Conservation (phyloP, 106 monocot genomes). For the Hemerocallis citrina region DNA sequence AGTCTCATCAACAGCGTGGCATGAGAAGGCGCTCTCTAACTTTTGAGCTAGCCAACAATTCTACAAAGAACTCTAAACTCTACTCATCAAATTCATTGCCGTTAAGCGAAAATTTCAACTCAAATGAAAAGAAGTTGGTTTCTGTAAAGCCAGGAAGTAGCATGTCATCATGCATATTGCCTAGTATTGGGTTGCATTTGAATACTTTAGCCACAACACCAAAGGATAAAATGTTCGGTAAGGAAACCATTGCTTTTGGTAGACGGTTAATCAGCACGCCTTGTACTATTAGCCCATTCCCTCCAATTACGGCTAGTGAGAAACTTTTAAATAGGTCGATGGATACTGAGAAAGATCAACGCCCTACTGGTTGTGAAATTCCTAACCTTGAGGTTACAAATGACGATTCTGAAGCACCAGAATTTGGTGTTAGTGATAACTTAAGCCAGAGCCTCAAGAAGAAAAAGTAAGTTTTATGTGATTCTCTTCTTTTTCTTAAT, state of each 20-base stretch:
- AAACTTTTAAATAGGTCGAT: constrained; percentile 15
- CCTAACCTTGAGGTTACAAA: constrained; percentile 25
- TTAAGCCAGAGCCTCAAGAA: constrained; percentile 49
- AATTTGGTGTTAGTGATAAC: constrained; percentile 24
- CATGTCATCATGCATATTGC: constrained; percentile 26
- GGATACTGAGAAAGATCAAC: constrained; percentile 18
- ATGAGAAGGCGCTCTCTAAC: constrained; percentile 75
- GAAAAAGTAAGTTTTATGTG: constrained; percentile 16
- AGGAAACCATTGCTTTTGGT: constrained; percentile 29
- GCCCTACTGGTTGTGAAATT: constrained; percentile 7
- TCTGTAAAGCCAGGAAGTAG: constrained; percentile 25
- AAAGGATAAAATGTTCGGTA: constrained; percentile 30
- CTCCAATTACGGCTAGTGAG: constrained; percentile 13
- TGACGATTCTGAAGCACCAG: constrained; percentile 25
- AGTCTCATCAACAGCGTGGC: constrained; percentile 56
- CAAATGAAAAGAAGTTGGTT: constrained; percentile 12
- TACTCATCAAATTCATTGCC: constrained; percentile 18
- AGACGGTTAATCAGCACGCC: constrained; percentile 20
- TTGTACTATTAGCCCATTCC: constrained; percentile 17
- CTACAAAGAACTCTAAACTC: constrained; percentile 17
- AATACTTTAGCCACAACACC: constrained; percentile 67
- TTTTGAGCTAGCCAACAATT: constrained; percentile 58
- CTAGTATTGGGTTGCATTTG: constrained; percentile 90
- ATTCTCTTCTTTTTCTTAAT: not conserved
- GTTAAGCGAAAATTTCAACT: constrained; percentile 17